phyloP scores from a whole-genome alignment of 2,329 filamentous ascomycete genomes.

The Curvularia sp. region DNA sequence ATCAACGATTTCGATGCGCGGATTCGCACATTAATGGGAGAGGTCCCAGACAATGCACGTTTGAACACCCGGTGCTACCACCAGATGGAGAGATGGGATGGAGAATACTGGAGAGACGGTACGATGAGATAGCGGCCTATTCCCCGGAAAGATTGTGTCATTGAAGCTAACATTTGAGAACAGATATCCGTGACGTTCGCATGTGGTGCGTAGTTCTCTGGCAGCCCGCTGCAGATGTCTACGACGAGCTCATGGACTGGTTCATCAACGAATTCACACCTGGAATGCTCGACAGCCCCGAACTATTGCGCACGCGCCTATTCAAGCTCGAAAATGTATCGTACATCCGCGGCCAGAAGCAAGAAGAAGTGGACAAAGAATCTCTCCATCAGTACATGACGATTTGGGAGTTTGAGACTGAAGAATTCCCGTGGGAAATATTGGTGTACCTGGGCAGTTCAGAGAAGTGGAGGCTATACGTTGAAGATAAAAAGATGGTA shows the following conservation, averaged over 20 bases:
- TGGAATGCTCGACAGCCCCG: slow-evolving; percentile 24
- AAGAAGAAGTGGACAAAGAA: slow-evolving; percentile 7
- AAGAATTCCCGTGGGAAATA: slow-evolving; percentile 27
- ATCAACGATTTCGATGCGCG: slow-evolving; percentile 17
- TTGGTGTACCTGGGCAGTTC: slow-evolving; percentile 25
- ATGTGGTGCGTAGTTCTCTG: slow-evolving; percentile 24
- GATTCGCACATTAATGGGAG: slow-evolving; percentile 8
- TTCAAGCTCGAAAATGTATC: slow-evolving; percentile 25
- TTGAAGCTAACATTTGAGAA: slow-evolving; percentile 6
- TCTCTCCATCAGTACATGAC: slow-evolving; percentile 25
- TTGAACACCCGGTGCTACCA: slow-evolving; percentile 19
- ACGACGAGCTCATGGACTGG: slow-evolving; percentile 25
- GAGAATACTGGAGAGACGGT: slow-evolving; percentile 23
- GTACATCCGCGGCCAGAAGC: slow-evolving; percentile 6
- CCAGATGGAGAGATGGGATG: slow-evolving; percentile 16
- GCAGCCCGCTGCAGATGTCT: slow-evolving; percentile 14
- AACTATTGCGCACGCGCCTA: slow-evolving; percentile 22
- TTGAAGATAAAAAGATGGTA: slow-evolving; percentile 20
- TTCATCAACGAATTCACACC: slow-evolving; percentile 20
- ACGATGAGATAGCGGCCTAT: not conserved
- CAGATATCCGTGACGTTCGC: slow-evolving; percentile 21
- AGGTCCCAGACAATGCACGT: slow-evolving; percentile 14
- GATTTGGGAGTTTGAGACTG: slow-evolving; percentile 25
- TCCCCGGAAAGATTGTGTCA: not conserved
- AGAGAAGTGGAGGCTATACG: slow-evolving; percentile 24